These are phyloP conservation scores for Pistacia atlantica DNA, from an alignment of 345 rosid species.

Conservation along the genomic window DNA sequence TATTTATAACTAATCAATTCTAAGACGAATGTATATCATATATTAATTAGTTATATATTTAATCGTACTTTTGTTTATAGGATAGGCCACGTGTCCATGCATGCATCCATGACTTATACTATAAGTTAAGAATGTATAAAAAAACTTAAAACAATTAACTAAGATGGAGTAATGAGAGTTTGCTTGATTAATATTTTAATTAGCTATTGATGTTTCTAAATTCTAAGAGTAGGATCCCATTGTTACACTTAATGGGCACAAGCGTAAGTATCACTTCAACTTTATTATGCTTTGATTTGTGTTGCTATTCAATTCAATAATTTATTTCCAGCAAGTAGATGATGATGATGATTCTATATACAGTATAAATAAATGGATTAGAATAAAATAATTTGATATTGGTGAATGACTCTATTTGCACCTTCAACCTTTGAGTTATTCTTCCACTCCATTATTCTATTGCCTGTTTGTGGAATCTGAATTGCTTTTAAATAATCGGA, in stretches of 20 bases:
- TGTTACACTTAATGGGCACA: conserved; percentile 12
- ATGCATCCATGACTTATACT: no score
- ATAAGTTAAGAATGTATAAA: no score
- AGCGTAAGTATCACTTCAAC: background rate
- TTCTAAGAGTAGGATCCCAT: background rate
- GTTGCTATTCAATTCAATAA: no score
- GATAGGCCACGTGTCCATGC: no score
- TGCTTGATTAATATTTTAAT: background rate
- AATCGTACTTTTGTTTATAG: no score
- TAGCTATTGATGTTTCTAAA: no score
- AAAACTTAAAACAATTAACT: background rate
- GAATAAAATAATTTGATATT: background rate
- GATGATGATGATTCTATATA: background rate
- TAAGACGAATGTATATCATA: no score
- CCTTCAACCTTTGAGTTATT: conserved; percentile 2
- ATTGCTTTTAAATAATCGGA: background rate
- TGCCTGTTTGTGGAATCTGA: conserved; percentile 4
- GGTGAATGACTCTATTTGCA: conserved; percentile 1
- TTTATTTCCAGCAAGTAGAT: background rate
- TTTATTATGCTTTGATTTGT: background rate
- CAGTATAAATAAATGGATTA: no score
- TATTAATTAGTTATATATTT: no score
- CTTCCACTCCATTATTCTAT: conserved; percentile 2
- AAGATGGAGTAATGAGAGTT: background rate
- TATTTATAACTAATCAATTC: no score